Base-by-base conservation (phyloP, 306 rosid species). In the Citrullus amarus region DNA sequence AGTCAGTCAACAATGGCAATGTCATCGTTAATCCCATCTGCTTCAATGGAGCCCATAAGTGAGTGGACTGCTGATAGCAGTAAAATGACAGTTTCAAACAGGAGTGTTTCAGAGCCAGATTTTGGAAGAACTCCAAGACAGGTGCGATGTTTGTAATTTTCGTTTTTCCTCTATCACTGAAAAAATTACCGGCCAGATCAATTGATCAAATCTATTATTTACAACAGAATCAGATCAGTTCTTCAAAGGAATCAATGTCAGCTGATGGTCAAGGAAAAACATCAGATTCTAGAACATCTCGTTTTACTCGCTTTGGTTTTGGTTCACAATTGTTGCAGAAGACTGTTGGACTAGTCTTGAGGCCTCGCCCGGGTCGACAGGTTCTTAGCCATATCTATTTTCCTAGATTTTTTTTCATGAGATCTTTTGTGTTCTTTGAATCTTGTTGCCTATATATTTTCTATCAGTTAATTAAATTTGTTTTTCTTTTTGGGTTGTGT, bases 31-130 rank as follows among this genome's bases (percentile, higher is more conserved):
- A 84, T 87, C 60, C 98, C 98, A 75, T 93, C 98, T 67, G 86
- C 91, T 80, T 91, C 98, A 6, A 84, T 86, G 93, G 97, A 91
- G 81, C 96, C 93, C 76, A 91, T 86, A n/a, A 85, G 88, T 79
- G 97, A 88, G 83, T 86, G 96, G 97, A 82, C 89, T 15, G 81
- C 87, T 78, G 91, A 85, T 67, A 79, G 82, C 78, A 85, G 77
- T 83, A 88, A 78, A 81, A 88, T 84, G 90, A 59, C 88, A 58
- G 85, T 75, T 87, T 88, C 79, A 80, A 91, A 84, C 81, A 90
- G 97, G 88, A 94, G 98, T 86, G 90, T 92, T 85, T 94, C 98
- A 65, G 98, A 94, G 87, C 96, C 97, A 53, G 97, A 92, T 76
- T 80, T 94, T 82, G 92, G 97, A 78, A 88, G 97, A 88, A 84